These are phyloP conservation scores for Gleditsia sinensis DNA, from an alignment of 306 rosid species.

Conservation along the genomic window DNA sequence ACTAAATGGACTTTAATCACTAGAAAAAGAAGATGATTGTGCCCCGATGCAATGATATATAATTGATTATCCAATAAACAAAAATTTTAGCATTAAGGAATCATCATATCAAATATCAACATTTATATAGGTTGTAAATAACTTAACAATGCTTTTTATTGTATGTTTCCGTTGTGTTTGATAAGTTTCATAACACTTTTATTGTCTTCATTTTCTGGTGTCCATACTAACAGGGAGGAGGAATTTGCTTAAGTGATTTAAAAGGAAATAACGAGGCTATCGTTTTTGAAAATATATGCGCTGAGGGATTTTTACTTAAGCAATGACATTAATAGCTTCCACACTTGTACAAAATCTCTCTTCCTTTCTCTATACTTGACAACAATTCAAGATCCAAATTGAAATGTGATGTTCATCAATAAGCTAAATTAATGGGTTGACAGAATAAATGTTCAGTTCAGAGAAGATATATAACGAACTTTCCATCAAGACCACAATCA, in stretches of 20 bases:
- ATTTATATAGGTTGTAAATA: no score
- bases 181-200: background rate
- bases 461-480: no score
- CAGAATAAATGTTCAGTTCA: background rate
- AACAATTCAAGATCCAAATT: slow-evolving; percentile 25
- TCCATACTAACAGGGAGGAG: background rate
- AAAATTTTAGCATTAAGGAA: no score
- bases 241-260: background rate
- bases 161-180: background rate
- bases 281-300: no score
- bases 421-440: background rate
- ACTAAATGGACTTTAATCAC: background rate
- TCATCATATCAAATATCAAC: no score
- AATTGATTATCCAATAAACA: no score
- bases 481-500: background rate
- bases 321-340: no score
- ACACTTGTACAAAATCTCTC: background rate
- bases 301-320: no score
- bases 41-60: no score
- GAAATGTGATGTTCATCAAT: background rate
- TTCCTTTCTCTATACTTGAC: background rate
- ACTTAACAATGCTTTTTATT: no score
- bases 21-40: no score
- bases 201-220: background rate
- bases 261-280: no score